Conservation (phyloP, 179 eudicot genomes). For the Gypsophila paniculata region DNA sequence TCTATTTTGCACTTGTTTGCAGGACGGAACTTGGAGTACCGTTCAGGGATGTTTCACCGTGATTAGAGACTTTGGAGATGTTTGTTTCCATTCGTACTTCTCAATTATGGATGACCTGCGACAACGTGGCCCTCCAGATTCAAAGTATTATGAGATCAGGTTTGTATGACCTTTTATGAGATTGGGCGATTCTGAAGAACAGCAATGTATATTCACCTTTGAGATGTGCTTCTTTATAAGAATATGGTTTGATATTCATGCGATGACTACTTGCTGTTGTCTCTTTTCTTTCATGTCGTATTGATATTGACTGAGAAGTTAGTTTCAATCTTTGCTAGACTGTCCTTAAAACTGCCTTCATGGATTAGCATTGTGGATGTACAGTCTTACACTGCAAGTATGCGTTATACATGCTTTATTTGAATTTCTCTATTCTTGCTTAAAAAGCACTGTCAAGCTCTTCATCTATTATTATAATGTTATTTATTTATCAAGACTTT, state of each 20-base stretch:
- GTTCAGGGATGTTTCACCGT: conserved; percentile 52
- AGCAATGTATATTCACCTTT: neutral
- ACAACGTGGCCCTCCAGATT: conserved; percentile 51
- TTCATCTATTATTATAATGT: neutral
- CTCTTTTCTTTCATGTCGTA: neutral
- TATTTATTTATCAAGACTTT: neutral
- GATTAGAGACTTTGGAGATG: conserved; percentile 62
- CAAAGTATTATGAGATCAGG: conserved; percentile 78
- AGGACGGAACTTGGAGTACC: conserved; percentile 92
- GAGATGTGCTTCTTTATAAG: neutral
- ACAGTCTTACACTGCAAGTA: too few relatives aligned
- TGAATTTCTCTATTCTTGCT: neutral
- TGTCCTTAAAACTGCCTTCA: conserved; percentile 1
- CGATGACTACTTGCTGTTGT: conserved; percentile 11
- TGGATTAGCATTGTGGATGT: conserved; percentile 7
- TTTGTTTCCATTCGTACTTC: conserved; percentile 77
- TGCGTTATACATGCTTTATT: neutral
- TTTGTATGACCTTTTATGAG: conserved; percentile 27
- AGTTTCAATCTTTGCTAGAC: neutral
- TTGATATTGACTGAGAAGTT: neutral
- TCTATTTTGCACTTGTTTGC: conserved; percentile 20
- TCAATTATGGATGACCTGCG: conserved; percentile 70
- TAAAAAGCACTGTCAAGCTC: neutral
- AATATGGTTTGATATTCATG: neutral
- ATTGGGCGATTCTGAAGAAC: neutral